These are phyloP conservation scores for Colletotrichum theobromicola DNA, from an alignment of 2,329 filamentous ascomycete genomes.

Conservation along the genomic window DNA sequence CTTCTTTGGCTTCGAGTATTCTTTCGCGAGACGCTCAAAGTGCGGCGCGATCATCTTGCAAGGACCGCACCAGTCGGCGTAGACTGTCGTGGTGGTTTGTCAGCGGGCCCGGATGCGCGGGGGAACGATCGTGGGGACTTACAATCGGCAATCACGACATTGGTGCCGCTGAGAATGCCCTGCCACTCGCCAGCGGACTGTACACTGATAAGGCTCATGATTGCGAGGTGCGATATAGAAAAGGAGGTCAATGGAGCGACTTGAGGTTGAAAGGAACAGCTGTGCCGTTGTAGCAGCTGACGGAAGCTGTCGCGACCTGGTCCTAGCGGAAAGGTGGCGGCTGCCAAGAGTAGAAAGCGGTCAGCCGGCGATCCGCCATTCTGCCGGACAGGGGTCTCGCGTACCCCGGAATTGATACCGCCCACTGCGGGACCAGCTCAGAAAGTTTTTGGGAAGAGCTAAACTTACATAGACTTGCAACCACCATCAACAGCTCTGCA, in stretches of 20 bases:
- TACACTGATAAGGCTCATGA: constrained; percentile 61
- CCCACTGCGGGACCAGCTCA: not conserved
- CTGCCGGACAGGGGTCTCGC: constrained; percentile 23
- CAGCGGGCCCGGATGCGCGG: constrained; percentile 9
- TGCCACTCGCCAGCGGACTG: constrained; percentile 74
- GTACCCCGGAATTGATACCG: constrained; percentile 14
- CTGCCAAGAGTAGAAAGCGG: constrained; percentile 26
- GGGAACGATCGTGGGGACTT: constrained; percentile 39
- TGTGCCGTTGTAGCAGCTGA: not conserved
- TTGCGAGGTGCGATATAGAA: constrained; percentile 12
- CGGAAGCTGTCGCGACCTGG: constrained; percentile 5
- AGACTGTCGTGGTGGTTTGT: constrained; percentile 64
- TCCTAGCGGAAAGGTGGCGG: constrained; percentile 14
- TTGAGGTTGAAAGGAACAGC: not conserved
- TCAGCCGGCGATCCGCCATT: constrained; percentile 15
- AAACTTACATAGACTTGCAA: not conserved
- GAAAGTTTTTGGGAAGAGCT: constrained; percentile 16
- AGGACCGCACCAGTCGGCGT: constrained; percentile 93
- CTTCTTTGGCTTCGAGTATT: constrained; percentile 79
- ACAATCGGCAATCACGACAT: constrained; percentile 91
- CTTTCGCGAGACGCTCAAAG: constrained; percentile 82
- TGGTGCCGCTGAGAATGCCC: constrained; percentile 72
- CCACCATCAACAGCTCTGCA: not conserved
- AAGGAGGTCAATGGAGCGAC: not conserved
- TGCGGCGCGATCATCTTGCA: constrained; percentile 92